Evolutionary conservation across 2,329 filamentous ascomycete genomes (phyloP), one percentile per base, ranked within the genome.

Genomic region (Colletotrichum sp.): DNA sequence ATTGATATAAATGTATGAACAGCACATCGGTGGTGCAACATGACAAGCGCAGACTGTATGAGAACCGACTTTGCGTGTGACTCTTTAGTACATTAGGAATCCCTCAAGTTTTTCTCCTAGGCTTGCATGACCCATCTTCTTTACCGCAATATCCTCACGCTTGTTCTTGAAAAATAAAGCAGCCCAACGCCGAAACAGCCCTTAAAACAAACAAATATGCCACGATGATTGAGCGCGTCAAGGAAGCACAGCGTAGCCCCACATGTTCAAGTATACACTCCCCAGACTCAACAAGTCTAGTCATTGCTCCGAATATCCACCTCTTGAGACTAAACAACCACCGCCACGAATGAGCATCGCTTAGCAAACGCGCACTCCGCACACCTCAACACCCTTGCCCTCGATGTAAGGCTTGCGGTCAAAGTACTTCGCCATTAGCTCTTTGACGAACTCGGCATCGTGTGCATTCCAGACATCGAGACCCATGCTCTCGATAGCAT

Each of bases 391-490:
- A n/a, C 90, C 91, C 81, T 92, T 92, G 43, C 92, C 91, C 82
- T 95, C 91, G 24, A 95, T 90, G 78, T 89, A 88, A 12, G 92
- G 92, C 63, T 87, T 83, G 18, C 93, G 87, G 34, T 87, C 91
- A 84, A 95, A 96, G 85, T 95, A 96, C 78, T 90, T 84, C 77
- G 84, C 87, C 60, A 91, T 86, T 67, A 94, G 86, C 71, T 93
- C 92, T 77, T 86, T 86, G 18, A 95, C 89, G 81, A 96, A 96
- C 4, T 87, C 87, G n/a, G 90, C 91, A 81, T 96, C 95, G 18
- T 87, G 87, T 36, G 89, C 87, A 81, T 93, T 96, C 94, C 95
- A 97, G 1, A 93, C 88, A 79, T 97, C 95, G 24, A 97, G 88
- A 0, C 95, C 95, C 92, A 96, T 94, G 61, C 89, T 87, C 74